These are phyloP conservation scores for Sedum album DNA, from an alignment of 164 flowering plant genomes.

Conservation along the genomic window DNA sequence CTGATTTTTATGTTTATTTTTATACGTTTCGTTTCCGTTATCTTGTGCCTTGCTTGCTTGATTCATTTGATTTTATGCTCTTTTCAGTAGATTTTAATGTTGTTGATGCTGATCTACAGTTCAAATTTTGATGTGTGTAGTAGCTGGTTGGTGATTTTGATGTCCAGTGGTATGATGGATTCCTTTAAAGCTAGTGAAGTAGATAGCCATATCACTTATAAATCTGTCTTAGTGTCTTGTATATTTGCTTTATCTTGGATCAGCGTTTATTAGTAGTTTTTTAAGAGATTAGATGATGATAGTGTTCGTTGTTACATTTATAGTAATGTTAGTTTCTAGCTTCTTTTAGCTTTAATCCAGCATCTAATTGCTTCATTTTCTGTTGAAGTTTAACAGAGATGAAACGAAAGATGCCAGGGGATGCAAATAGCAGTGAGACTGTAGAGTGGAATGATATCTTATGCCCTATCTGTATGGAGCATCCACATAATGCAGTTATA, in stretches of 20 bases:
- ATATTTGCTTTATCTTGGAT: not conserved
- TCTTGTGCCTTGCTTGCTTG: no score
- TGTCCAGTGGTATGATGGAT: not conserved
- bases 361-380: not conserved
- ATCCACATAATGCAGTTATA: conserved; percentile 55
- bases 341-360: no score
- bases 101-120: no score
- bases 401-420: not conserved
- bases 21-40: not conserved
- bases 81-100: no score
- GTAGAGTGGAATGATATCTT: conserved; percentile 33
- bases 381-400: not conserved
- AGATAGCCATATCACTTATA: no score
- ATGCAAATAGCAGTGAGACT: not conserved
- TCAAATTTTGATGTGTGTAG: not conserved
- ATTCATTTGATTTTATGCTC: no score
- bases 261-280: no score
- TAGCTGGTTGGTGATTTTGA: not conserved
- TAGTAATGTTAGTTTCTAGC: not conserved
- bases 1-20: not conserved
- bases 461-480: conserved; percentile 52
- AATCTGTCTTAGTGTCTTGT: not conserved
- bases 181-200: not conserved
- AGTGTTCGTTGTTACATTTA: not conserved
- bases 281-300: no score